These are phyloP conservation scores for Cotoneaster glaucophyllus DNA, from an alignment of 306 rosid genomes.

Conservation along the genomic window DNA sequence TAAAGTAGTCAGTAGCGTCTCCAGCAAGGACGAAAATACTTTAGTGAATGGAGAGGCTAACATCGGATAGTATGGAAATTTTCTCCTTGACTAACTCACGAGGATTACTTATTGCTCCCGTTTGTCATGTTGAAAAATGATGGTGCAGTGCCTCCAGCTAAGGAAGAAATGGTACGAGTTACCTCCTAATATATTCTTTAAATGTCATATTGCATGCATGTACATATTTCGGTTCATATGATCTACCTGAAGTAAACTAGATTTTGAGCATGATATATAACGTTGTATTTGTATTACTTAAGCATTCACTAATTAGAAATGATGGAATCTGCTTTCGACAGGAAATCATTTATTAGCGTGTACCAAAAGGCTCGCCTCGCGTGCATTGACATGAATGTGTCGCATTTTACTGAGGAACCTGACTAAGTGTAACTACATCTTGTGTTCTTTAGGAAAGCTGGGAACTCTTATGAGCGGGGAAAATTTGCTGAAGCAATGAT, in stretches of 20 bases:
- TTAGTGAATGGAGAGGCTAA: too few species aligned
- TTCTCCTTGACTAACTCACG: too few species aligned
- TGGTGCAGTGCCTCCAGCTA: too few species aligned
- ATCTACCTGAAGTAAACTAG: not conserved
- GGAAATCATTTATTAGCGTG: not conserved
- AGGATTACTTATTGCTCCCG: too few species aligned
- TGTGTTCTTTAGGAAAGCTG: not conserved
- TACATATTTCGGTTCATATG: not conserved
- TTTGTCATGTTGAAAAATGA: too few species aligned
- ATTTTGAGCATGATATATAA: not conserved
- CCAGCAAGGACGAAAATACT: too few species aligned
- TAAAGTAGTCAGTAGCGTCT: too few species aligned
- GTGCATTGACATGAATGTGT: not conserved
- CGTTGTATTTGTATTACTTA: not conserved
- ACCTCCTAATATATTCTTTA: too few species aligned
- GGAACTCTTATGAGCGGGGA: not conserved
- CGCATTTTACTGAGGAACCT: not conserved
- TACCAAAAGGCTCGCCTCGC: not conserved
- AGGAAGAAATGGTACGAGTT: too few species aligned
- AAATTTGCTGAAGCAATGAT: not conserved
- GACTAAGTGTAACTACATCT: not conserved
- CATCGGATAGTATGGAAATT: too few species aligned
- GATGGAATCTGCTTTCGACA: not conserved
- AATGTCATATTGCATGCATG: not conserved
- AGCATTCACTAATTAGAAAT: not conserved